Percentiles rank a stretch among this genome's conserved stretches.
Conservation (phyloP, 768 basidiomycete genomes). For the Cantharellus anzutake region DNA sequence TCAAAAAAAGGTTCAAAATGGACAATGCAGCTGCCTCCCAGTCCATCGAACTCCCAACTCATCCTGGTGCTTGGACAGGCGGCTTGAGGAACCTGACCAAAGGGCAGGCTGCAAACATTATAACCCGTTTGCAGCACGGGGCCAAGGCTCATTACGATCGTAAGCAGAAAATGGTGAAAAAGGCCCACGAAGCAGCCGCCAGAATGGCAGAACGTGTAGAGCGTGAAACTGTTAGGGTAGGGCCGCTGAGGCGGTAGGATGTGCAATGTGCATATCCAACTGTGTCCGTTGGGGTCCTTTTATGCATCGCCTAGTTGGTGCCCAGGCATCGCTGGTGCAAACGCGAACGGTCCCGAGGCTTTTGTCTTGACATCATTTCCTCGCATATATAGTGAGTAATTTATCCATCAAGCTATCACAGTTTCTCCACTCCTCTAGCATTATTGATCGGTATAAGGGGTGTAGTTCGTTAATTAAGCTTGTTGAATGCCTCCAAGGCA, state of each 20-base stretch:
- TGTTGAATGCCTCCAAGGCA: too few relatives aligned
- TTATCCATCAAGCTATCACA: too few relatives aligned
- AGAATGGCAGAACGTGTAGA: conserved; percentile 35
- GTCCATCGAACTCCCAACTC: background rate
- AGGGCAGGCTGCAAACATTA: conserved; percentile 62
- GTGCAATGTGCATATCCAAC: too few relatives aligned
- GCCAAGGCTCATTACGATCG: conserved; percentile 44
- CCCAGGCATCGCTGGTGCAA: too few relatives aligned
- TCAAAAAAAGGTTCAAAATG: conserved; percentile 31
- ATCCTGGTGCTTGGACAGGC: background rate
- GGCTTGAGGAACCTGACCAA: conserved; percentile 35
- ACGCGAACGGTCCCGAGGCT: too few relatives aligned
- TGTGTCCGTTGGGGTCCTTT: too few relatives aligned
- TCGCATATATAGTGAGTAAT: too few relatives aligned
- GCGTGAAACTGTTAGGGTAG: conserved; percentile 41
- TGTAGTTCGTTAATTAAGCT: too few relatives aligned
- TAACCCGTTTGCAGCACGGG: conserved; percentile 59
- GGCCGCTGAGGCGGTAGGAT: conserved; percentile 18
- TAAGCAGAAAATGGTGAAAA: conserved; percentile 25
- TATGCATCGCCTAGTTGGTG: too few relatives aligned
- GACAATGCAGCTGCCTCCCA: background rate
- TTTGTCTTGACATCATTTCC: too few relatives aligned
- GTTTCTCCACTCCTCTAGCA: too few relatives aligned
- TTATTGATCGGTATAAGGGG: too few relatives aligned
- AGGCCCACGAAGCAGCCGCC: conserved; percentile 16